These are phyloP conservation scores for Colletotrichum sp. DNA, from an alignment of 2,329 filamentous ascomycete species.

Conservation along the genomic window DNA sequence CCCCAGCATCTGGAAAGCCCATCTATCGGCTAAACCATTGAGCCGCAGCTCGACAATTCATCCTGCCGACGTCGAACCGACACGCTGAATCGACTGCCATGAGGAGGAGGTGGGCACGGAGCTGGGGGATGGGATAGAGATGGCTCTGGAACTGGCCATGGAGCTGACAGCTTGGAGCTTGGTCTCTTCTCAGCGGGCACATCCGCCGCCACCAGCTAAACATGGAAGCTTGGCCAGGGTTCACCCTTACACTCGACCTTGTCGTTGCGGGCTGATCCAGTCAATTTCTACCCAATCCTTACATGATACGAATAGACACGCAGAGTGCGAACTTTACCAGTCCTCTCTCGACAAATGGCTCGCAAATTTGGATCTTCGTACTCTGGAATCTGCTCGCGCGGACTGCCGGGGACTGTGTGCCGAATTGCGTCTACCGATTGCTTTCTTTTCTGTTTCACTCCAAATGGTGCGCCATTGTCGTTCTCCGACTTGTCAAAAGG, in stretches of 20 bases:
- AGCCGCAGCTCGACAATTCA: not conserved
- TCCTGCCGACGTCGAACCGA: not conserved
- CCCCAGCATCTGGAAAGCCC: not conserved
- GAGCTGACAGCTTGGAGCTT: not conserved
- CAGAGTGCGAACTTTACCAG: not conserved
- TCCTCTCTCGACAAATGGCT: not conserved
- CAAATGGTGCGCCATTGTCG: not conserved
- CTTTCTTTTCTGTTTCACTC: conserved; percentile 14
- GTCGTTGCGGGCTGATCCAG: not conserved
- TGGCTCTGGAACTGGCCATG: not conserved
- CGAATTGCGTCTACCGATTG: not conserved
- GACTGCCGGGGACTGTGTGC: not conserved
- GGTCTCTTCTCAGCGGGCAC: not conserved
- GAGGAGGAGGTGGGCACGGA: not conserved
- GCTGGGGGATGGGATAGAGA: not conserved
- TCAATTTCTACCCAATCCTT: not conserved
- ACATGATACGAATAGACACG: not conserved
- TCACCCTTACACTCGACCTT: not conserved
- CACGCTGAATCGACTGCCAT: not conserved
- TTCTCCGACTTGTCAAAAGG: not conserved
- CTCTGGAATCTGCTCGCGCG: conserved; percentile 1
- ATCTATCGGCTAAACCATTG: not conserved
- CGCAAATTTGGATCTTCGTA: not conserved
- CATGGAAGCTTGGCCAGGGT: not conserved
- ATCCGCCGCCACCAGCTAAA: conserved; percentile 1